phyloP scores from a whole-genome alignment of 495 filamentous ascomycete genomes.

The Xylaria telfairii region DNA sequence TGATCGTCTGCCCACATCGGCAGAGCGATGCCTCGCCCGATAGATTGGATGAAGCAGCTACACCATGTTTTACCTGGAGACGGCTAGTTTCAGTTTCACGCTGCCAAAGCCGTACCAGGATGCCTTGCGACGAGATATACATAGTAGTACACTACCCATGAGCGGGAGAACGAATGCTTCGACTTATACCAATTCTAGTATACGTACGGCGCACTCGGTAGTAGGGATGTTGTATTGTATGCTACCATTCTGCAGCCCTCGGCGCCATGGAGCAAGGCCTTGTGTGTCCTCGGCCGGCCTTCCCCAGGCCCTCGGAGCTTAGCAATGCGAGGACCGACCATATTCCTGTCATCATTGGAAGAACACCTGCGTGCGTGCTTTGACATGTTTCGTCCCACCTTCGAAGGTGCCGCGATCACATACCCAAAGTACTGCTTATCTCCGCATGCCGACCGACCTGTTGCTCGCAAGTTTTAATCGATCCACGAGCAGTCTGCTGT shows the following conservation, averaged over 20 bases:
- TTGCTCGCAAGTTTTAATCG: neutral
- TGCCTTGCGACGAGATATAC: neutral
- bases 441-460: neutral
- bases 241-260: neutral
- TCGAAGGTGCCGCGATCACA: neutral
- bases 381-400: neutral
- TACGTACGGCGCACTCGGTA: no score
- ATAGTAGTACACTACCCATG: no score
- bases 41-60: conserved; percentile 3
- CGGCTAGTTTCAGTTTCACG: neutral
- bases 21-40: neutral
- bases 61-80: conserved; percentile 16
- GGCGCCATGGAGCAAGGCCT: neutral
- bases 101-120: neutral
- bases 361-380: neutral
- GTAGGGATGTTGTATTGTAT: neutral
- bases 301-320: conserved; percentile 3
- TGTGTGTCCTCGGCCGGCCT: neutral
- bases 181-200: no score
- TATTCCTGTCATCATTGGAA: neutral
- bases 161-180: neutral
- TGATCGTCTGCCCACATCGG: conserved; percentile 21
- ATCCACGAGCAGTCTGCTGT: neutral
- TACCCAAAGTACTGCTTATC: no score
- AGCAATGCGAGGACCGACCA: neutral